phyloP scores from a whole-genome alignment of 1,284 basidiomycete species.

The Puccinia brachypodii region DNA sequence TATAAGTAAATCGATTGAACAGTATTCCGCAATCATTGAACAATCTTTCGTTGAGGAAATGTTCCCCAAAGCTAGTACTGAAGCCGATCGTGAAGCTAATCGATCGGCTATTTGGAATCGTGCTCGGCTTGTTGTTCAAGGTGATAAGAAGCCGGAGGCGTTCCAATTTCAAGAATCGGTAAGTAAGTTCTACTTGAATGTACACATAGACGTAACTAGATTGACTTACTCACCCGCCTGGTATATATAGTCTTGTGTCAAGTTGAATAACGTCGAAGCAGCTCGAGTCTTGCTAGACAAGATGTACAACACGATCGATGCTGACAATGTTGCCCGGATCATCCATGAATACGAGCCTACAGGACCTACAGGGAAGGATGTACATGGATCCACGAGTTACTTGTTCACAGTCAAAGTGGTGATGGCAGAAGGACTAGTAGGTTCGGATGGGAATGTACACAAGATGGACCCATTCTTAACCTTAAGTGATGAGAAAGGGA shows the following conservation, averaged over 20 bases:
- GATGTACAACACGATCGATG: constrained; percentile 87
- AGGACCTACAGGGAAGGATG: constrained; percentile 58
- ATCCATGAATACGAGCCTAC: constrained; percentile 59
- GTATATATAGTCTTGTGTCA: constrained; percentile 77
- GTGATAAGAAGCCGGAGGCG: constrained; percentile 85
- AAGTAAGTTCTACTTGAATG: constrained; percentile 52
- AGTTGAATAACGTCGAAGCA: constrained; percentile 95
- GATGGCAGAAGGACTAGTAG: constrained; percentile 77
- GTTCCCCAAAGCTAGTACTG: constrained; percentile 75
- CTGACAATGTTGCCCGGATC: constrained; percentile 77
- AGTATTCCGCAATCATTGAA: constrained; percentile 85
- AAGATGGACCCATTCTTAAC: constrained; percentile 89
- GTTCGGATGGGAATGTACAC: constrained; percentile 69
- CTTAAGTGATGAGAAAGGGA: constrained; percentile 86
- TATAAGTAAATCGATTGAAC: constrained; percentile 84
- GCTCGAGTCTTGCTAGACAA: constrained; percentile 86
- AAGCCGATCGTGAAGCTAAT: constrained; percentile 59
- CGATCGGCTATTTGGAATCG: constrained; percentile 89
- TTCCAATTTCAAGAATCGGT: constrained; percentile 84
- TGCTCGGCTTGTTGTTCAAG: constrained; percentile 71
- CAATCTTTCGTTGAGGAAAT: constrained; percentile 88
- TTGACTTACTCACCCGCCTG: neutral
- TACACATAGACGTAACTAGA: neutral
- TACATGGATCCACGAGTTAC: constrained; percentile 62
- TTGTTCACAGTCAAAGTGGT: constrained; percentile 93